phyloP scores from a whole-genome alignment of 208 protist species.

The Acanthamoeba triangularis region DNA sequence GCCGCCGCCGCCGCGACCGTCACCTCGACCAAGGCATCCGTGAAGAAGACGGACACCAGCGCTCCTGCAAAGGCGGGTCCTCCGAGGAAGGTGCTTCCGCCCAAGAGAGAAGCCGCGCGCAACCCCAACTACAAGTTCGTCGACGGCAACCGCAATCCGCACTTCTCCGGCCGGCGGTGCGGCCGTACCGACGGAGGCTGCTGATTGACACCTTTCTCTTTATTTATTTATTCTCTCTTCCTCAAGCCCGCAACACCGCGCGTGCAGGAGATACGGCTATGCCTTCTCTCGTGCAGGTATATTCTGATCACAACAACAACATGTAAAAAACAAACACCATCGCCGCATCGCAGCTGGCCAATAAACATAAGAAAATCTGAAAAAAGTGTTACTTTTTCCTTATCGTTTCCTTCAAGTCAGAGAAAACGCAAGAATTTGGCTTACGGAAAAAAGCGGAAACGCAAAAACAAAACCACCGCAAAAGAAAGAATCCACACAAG shows the following conservation, averaged over 20 bases:
- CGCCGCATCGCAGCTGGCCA: too few species aligned
- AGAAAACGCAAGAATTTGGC: too few species aligned
- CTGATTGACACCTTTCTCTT: not conserved
- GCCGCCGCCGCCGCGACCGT: not conserved
- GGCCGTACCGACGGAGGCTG: too few species aligned
- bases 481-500: not conserved
- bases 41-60: too few species aligned
- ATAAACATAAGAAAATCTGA: too few species aligned
- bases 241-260: not conserved
- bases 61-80: too few species aligned
- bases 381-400: too few species aligned
- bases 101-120: not conserved
- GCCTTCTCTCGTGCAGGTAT: not conserved
- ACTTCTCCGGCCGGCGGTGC: not conserved
- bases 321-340: not conserved
- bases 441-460: not conserved
- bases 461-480: not conserved
- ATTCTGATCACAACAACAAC: not conserved
- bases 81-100: not conserved
- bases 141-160: slow-evolving; percentile 10
- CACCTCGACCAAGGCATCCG: not conserved
- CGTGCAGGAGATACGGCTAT: not conserved
- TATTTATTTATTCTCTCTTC: not conserved
- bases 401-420: too few species aligned
- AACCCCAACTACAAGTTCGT: slow-evolving; percentile 37